Base-by-base conservation (phyloP, 306 rosid species). In the Cicer cuneatum region DNA sequence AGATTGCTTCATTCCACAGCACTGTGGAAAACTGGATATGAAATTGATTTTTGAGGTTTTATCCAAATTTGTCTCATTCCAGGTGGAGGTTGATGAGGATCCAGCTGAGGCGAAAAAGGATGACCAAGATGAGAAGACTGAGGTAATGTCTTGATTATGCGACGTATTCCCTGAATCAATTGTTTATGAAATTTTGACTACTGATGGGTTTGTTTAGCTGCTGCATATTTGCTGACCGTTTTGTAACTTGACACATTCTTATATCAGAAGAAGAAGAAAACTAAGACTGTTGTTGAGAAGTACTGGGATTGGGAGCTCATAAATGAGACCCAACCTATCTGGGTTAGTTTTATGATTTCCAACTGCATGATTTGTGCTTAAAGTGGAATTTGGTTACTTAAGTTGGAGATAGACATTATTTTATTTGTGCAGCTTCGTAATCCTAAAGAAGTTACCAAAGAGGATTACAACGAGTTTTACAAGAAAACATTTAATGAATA, bases 291-390 rank as follows among this genome's bases (percentile, higher is more conserved):
- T 76, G 90, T 90, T 69, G 93, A 92, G 85, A 86, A 80, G 54
- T 92, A 95, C 74, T 95, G 99, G 99, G 98, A 95, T 76, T 95
- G 99, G 99, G 99, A 90, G 74, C 98, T 92, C 57, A 75, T 80
- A 12, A 95, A 95, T 73, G 99, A 95, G 82, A 92, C 97, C 16
- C 98, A 95, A 52, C 99, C 99, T 16, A 85, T 95, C 49, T 95
- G 99, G 99, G 99, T 87, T 76, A 80, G 93, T 76, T 68, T 33
- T 78, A 56, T 38, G 60, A 10, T 56, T 72, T 80, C 48, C 29
- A 35, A 54, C 63, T 52, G 35, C 80, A 53, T 49, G 18, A 46
- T 47, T 43, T 71, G 33, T 69, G 21, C 46, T 73, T 16, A 39
- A 56, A 0, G 79, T 12, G 18, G 5, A 35, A 46, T 12, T 13